Conservation (phyloP, 345 rosid genomes). For the Moricandia arvensis region DNA sequence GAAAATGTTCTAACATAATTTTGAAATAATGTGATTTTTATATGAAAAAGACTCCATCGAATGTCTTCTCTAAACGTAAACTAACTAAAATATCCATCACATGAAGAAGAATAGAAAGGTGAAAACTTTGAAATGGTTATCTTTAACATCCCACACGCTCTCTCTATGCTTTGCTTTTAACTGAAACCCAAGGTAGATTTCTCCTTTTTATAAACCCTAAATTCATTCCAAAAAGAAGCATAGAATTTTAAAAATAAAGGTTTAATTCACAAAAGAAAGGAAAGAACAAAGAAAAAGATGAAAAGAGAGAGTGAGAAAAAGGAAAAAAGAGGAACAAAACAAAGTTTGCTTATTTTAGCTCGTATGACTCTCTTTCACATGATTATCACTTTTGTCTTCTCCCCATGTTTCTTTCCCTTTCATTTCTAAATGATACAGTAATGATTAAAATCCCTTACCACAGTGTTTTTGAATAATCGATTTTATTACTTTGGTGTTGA, state of each 20-base stretch:
- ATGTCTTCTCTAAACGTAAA: constrained; percentile 5
- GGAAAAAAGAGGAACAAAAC: constrained; percentile 30
- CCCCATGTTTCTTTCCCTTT: constrained; percentile 28
- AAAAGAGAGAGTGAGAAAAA: constrained; percentile 25
- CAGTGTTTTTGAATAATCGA: not conserved
- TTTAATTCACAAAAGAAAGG: constrained; percentile 15
- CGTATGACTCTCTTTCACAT: constrained; percentile 34
- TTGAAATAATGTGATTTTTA: constrained; percentile 1
- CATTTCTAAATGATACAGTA: constrained; percentile 31
- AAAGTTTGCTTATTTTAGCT: constrained; percentile 38
- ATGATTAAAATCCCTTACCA: constrained; percentile 24
- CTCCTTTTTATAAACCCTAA: constrained; percentile 42
- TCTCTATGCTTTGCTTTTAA: constrained; percentile 31
- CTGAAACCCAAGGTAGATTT: constrained; percentile 41
- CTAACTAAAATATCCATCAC: constrained; percentile 21
- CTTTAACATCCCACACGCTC: constrained; percentile 39
- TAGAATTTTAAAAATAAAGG: not conserved
- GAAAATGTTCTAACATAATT: not conserved
- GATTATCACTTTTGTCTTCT: constrained; percentile 36
- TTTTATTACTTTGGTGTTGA: not conserved
- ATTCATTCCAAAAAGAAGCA: constrained; percentile 42
- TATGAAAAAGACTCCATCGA: not conserved
- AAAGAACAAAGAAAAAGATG: constrained; percentile 34
- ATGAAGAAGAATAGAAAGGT: constrained; percentile 33
- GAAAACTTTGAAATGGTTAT: constrained; percentile 34